These are phyloP conservation scores for Neonothopanus nambi DNA, from an alignment of 1,284 basidiomycete species.

Conservation along the genomic window DNA sequence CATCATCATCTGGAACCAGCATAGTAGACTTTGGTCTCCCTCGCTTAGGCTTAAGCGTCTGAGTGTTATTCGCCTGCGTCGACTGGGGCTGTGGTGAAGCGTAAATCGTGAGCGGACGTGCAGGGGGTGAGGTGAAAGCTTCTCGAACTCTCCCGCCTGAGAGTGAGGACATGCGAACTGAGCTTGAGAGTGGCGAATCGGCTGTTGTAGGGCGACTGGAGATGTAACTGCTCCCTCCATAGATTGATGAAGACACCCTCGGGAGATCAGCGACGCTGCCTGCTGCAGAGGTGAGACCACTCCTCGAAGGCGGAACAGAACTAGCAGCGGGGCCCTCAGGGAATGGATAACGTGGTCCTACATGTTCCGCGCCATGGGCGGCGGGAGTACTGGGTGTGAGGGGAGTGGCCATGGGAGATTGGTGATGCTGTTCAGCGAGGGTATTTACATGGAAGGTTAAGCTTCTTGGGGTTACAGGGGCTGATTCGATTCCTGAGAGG, in stretches of 20 bases:
- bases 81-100: slow-evolving; percentile 30
- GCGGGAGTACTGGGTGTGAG: slow-evolving; percentile 12
- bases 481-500: slow-evolving; percentile 25
- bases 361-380: slow-evolving; percentile 8
- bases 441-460: slow-evolving; percentile 39
- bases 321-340: slow-evolving; percentile 25
- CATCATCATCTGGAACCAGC: slow-evolving; percentile 30
- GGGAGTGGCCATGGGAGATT: slow-evolving; percentile 33
- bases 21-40: slow-evolving; percentile 66
- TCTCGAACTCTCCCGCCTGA: slow-evolving; percentile 35
- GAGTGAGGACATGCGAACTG: not conserved
- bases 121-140: slow-evolving; percentile 54
- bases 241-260: slow-evolving; percentile 32
- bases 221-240: slow-evolving; percentile 29
- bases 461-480: slow-evolving; percentile 37
- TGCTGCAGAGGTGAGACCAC: slow-evolving; percentile 36
- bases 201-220: slow-evolving; percentile 26
- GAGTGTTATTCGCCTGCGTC: no score
- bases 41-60: slow-evolving; percentile 33
- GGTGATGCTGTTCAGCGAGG: slow-evolving; percentile 51
- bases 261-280: slow-evolving; percentile 42
- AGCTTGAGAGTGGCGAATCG: slow-evolving; percentile 22
- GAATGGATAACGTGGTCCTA: slow-evolving; percentile 31
- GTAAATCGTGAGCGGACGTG: slow-evolving; percentile 52
- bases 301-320: slow-evolving; percentile 29